phyloP scores from a whole-genome alignment of 2,329 filamentous ascomycete genomes.

The Ascochyta clinopodiicola region DNA sequence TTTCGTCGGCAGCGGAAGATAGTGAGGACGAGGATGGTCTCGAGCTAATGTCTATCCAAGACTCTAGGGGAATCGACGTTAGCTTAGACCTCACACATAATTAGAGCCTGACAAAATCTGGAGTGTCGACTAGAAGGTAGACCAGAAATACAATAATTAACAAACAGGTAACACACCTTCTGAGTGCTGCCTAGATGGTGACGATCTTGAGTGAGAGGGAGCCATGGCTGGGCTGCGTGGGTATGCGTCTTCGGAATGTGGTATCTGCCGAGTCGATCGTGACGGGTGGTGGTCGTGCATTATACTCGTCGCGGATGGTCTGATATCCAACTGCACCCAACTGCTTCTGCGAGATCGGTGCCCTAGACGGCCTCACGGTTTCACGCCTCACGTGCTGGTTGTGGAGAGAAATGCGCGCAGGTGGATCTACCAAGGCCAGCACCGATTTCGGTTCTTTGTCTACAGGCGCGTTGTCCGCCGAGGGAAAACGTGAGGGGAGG shows the following conservation, averaged over 20 bases:
- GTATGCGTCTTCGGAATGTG: slow-evolving; percentile 23
- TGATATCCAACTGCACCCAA: background rate
- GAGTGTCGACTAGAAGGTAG: background rate
- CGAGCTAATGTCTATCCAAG: slow-evolving; percentile 93
- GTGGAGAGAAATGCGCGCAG: slow-evolving; percentile 37
- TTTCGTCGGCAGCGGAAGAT: slow-evolving; percentile 83
- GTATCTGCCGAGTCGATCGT: slow-evolving; percentile 29
- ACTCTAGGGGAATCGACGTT: slow-evolving; percentile 66
- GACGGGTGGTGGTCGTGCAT: slow-evolving; percentile 41
- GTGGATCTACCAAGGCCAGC: slow-evolving; percentile 32
- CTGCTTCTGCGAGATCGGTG: slow-evolving; percentile 22
- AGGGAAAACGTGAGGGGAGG: background rate
- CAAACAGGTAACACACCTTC: slow-evolving; percentile 30
- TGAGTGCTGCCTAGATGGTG: slow-evolving; percentile 35
- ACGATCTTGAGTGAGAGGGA: slow-evolving; percentile 23
- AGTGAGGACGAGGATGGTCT: slow-evolving; percentile 93
- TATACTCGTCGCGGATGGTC: background rate
- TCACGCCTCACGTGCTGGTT: slow-evolving; percentile 20
- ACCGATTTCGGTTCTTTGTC: slow-evolving; percentile 32
- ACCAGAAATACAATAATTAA: background rate
- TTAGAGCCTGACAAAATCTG: background rate
- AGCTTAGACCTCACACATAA: slow-evolving; percentile 15
- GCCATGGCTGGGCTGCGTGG: slow-evolving; percentile 30
- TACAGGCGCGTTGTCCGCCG: slow-evolving; percentile 9
- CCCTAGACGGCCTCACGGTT: slow-evolving; percentile 7